Conservation (phyloP, 2,329 filamentous ascomycete genomes). For the Calonectria hawksworthii region DNA sequence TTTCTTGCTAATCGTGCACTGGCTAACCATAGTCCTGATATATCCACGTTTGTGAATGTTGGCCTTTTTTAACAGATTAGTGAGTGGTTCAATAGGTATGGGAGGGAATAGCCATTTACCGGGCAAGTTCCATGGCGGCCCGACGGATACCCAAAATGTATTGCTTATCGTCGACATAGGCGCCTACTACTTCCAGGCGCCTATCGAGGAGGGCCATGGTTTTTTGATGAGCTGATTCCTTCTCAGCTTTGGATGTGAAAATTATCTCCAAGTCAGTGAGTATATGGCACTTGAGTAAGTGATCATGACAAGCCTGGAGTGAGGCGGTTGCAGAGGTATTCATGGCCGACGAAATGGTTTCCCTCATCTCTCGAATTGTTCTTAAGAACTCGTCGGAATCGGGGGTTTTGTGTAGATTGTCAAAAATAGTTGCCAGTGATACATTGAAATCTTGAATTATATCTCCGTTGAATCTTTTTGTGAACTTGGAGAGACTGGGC, state of each 20-base stretch:
- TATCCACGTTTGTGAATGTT: conserved; percentile 77
- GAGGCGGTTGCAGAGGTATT: conserved; percentile 84
- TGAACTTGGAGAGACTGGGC: conserved; percentile 79
- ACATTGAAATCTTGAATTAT: conserved; percentile 80
- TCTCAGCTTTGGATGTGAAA: conserved; percentile 61
- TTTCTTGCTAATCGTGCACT: conserved; percentile 91
- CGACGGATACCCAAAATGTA: conserved; percentile 89
- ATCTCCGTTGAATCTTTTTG: conserved; percentile 67
- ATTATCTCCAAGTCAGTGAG: conserved; percentile 90
- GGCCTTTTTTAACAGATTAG: conserved; percentile 53
- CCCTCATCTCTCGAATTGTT: conserved; percentile 75
- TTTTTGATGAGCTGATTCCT: conserved; percentile 54
- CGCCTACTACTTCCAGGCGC: conserved; percentile 89
- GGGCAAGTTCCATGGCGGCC: conserved; percentile 86
- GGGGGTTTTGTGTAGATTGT: conserved; percentile 69
- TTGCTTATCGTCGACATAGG: conserved; percentile 93
- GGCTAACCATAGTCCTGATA: conserved; percentile 87
- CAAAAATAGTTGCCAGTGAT: conserved; percentile 74
- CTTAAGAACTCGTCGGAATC: conserved; percentile 66
- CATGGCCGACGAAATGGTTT: conserved; percentile 79
- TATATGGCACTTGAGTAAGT: conserved; percentile 88
- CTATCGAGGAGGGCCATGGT: conserved; percentile 68
- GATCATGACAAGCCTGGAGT: conserved; percentile 85
- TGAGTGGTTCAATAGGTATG: neutral
- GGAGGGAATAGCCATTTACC: conserved; percentile 60